Conservation (phyloP, 2,329 filamentous ascomycete species). For the Cryphonectria radicalis region DNA sequence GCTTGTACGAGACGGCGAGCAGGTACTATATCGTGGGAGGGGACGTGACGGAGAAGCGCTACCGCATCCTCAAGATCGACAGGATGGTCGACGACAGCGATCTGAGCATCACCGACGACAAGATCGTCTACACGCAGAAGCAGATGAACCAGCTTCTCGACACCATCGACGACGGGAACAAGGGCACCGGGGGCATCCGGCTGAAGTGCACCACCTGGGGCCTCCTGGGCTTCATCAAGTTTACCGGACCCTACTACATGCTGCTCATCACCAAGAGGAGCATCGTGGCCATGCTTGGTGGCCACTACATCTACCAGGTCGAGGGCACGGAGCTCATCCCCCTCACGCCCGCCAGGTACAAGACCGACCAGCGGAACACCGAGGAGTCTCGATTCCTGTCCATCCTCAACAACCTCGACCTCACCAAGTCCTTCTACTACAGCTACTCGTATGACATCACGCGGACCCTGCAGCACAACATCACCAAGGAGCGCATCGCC, state of each 20-base stretch:
- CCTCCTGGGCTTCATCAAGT: conserved; percentile 90
- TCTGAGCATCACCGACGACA: conserved; percentile 87
- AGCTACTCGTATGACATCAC: conserved; percentile 98
- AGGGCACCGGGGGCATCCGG: conserved; percentile 84
- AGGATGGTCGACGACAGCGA: conserved; percentile 80
- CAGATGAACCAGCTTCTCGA: conserved; percentile 94
- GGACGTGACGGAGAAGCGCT: conserved; percentile 86
- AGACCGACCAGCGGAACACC: conserved; percentile 76
- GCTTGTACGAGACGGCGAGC: conserved; percentile 92
- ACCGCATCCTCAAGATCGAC: conserved; percentile 93
- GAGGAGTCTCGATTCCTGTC: conserved; percentile 89
- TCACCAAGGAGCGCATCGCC: conserved; percentile 76
- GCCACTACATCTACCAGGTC: conserved; percentile 94
- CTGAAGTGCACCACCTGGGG: conserved; percentile 92
- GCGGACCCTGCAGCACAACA: conserved; percentile 87
- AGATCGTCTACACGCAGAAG: conserved; percentile 88
- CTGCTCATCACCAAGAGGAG: conserved; percentile 93
- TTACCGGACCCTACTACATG: conserved; percentile 98
- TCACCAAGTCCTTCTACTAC: conserved; percentile 94
- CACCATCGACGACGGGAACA: conserved; percentile 94
- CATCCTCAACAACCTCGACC: conserved; percentile 88
- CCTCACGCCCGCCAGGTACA: conserved; percentile 75
- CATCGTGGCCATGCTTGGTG: conserved; percentile 93
- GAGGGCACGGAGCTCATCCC: conserved; percentile 92
- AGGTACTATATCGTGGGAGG: conserved; percentile 94